A percentile compares a stretch with the other conserved stretches of the same genome.
Conservation (phyloP, 495 filamentous ascomycete species). For the Acidiella bohemica region DNA sequence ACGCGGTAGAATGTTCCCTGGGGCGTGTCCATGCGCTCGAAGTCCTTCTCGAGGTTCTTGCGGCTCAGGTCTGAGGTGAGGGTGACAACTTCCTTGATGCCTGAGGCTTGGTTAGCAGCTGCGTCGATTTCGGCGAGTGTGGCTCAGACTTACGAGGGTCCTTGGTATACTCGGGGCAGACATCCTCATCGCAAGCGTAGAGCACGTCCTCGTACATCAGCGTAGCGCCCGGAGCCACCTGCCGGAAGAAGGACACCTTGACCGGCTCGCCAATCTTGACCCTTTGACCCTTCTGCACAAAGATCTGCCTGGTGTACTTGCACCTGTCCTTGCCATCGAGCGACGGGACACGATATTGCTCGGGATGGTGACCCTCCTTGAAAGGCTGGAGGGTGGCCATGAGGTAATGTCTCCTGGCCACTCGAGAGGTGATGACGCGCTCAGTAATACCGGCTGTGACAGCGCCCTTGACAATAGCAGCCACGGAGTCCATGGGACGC, state of each 20-base stretch:
- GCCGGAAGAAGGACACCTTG: conserved; percentile 97
- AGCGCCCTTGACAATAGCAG: conserved; percentile 63
- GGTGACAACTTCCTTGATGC: conserved; percentile 98
- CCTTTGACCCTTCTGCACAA: conserved; percentile 95
- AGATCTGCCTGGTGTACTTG: conserved; percentile 98
- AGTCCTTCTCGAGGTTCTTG: conserved; percentile 98
- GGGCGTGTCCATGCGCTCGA: conserved; percentile 97
- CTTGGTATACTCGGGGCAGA: conserved; percentile 97
- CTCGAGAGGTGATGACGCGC: conserved; percentile 87
- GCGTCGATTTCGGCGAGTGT: background rate
- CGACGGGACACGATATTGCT: conserved; percentile 92
- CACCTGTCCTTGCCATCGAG: conserved; percentile 94
- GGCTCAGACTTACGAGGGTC: conserved; percentile 73
- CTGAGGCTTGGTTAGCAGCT: conserved; percentile 33
- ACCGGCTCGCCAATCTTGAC: conserved; percentile 99
- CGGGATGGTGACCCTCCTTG: conserved; percentile 96
- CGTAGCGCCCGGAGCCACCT: conserved; percentile 92
- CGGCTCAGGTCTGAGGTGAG: conserved; percentile 91
- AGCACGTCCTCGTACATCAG: conserved; percentile 99
- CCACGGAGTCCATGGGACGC: conserved; percentile 64
- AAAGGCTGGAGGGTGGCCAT: conserved; percentile 98
- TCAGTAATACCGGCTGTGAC: conserved; percentile 90
- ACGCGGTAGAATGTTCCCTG: conserved; percentile 96
- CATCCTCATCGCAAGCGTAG: conserved; percentile 95
- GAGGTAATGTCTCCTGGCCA: conserved; percentile 95